Evolutionary conservation across 2,329 filamentous ascomycete species (phyloP).

Genomic region (Stachybotrys echinatus): DNA sequence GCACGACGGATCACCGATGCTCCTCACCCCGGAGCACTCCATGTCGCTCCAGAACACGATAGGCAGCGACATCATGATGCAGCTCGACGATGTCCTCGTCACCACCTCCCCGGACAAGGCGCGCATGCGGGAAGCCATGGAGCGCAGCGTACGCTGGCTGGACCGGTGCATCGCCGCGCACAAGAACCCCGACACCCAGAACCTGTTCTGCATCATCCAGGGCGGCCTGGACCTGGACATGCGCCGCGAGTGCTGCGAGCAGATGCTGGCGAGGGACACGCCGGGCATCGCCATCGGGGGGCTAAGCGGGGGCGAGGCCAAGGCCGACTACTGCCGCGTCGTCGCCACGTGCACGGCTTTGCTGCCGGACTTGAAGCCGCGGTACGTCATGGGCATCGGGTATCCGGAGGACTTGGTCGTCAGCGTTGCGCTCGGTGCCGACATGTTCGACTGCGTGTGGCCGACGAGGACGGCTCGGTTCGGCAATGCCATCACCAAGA

Average conservation of each 20-base stretch:
- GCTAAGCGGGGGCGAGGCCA: constrained; percentile 90
- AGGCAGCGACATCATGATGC: constrained; percentile 98
- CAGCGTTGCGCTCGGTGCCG: constrained; percentile 86
- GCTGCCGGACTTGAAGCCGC: constrained; percentile 85
- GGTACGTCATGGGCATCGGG: constrained; percentile 98
- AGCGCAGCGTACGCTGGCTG: constrained; percentile 89
- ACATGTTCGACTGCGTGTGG: constrained; percentile 99
- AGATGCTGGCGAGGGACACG: constrained; percentile 87
- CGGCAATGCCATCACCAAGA: constrained; percentile 82
- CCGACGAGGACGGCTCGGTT: constrained; percentile 94
- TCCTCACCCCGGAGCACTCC: constrained; percentile 94
- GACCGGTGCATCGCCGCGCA: constrained; percentile 92
- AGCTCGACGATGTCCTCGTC: constrained; percentile 95
- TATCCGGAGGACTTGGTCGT: constrained; percentile 96
- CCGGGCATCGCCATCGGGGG: constrained; percentile 96
- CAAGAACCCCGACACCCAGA: constrained; percentile 75
- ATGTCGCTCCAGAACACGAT: constrained; percentile 95
- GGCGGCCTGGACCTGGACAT: constrained; percentile 87
- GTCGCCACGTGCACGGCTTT: constrained; percentile 80
- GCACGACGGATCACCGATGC: constrained; percentile 92
- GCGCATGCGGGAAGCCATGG: constrained; percentile 92
- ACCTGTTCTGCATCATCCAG: constrained; percentile 98
- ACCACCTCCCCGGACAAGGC: constrained; percentile 86
- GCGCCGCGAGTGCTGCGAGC: constrained; percentile 72
- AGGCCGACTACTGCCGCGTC: constrained; percentile 85